A percentile compares a stretch with the other conserved stretches of the same genome.
phyloP scores from a whole-genome alignment of 495 filamentous ascomycete genomes.

The Talaromyces proteolyticus region DNA sequence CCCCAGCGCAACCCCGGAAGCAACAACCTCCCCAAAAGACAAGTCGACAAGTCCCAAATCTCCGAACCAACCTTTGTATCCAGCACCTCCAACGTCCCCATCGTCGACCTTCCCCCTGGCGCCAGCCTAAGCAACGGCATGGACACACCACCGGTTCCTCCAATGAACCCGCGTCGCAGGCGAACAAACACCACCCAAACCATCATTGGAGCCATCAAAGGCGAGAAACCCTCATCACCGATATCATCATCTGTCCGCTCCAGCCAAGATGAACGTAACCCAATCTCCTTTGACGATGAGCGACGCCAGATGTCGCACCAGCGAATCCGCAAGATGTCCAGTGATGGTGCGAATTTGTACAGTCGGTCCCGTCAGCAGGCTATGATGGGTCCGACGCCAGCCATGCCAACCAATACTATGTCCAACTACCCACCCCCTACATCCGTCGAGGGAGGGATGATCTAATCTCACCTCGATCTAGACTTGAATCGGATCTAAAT shows the following conservation, averaged over 20 bases:
- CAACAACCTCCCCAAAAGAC: slow-evolving; percentile 47
- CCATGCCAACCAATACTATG: slow-evolving; percentile 30
- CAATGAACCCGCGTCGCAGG: slow-evolving; percentile 65
- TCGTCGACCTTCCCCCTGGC: slow-evolving; percentile 52
- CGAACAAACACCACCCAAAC: slow-evolving; percentile 49
- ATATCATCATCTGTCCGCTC: slow-evolving; percentile 17
- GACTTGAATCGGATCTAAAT: no score
- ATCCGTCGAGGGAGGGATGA: slow-evolving; percentile 40
- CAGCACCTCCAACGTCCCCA: slow-evolving; percentile 66
- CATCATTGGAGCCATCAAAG: slow-evolving; percentile 45
- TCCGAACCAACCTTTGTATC: slow-evolving; percentile 81
- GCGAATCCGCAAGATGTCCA: slow-evolving; percentile 48
- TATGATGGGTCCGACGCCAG: slow-evolving; percentile 24
- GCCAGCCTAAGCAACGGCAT: slow-evolving; percentile 35
- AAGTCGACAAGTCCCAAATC: slow-evolving; percentile 69
- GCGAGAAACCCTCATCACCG: slow-evolving; percentile 26
- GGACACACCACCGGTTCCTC: slow-evolving; percentile 54
- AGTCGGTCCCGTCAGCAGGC: slow-evolving; percentile 35
- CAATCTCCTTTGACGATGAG: slow-evolving; percentile 47
- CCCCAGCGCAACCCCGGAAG: slow-evolving; percentile 25
- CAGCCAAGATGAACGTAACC: slow-evolving; percentile 35
- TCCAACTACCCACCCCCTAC: slow-evolving; percentile 26
- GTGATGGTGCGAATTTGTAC: slow-evolving; percentile 38
- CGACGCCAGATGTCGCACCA: slow-evolving; percentile 27
- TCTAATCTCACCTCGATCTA: no score